These are phyloP conservation scores for Aureobasidium sp. DNA, from an alignment of 2,329 filamentous ascomycete species.

Conservation along the genomic window DNA sequence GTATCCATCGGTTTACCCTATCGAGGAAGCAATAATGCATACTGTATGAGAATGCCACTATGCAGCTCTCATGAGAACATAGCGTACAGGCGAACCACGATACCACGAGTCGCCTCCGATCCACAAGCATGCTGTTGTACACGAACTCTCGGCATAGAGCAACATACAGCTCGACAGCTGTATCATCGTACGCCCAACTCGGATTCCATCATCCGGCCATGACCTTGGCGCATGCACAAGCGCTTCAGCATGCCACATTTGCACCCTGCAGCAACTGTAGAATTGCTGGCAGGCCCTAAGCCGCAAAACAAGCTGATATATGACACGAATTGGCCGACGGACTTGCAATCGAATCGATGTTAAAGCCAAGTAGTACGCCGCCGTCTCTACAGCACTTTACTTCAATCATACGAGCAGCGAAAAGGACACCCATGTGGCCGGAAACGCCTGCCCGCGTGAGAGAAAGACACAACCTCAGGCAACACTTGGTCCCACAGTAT, in stretches of 20 bases:
- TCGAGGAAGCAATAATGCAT: not conserved
- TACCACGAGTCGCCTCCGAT: not conserved
- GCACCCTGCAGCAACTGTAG: not conserved
- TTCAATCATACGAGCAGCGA: not conserved
- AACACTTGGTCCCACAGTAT: constrained; percentile 12
- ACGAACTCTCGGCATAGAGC: not conserved
- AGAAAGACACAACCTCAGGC: constrained; percentile 8
- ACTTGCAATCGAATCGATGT: not conserved
- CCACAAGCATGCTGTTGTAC: not conserved
- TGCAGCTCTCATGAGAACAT: not conserved
- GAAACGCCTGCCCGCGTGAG: not conserved
- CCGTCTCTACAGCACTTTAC: not conserved
- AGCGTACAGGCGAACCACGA: not conserved
- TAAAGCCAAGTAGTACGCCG: not conserved
- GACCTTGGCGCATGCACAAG: constrained; percentile 12
- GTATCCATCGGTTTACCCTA: constrained; percentile 4
- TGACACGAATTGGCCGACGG: not conserved
- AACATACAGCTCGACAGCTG: not conserved
- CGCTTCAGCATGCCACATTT: constrained; percentile 1
- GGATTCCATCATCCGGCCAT: not conserved
- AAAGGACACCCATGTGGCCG: not conserved
- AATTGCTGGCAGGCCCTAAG: not conserved
- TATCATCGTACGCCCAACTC: constrained; percentile 3
- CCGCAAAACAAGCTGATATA: not conserved
- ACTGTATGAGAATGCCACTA: not conserved